Percentiles rank a stretch among this genome's conserved stretches.
Conservation (phyloP, 202 grass and related monocot species). For the Alloteropsis angusta region DNA sequence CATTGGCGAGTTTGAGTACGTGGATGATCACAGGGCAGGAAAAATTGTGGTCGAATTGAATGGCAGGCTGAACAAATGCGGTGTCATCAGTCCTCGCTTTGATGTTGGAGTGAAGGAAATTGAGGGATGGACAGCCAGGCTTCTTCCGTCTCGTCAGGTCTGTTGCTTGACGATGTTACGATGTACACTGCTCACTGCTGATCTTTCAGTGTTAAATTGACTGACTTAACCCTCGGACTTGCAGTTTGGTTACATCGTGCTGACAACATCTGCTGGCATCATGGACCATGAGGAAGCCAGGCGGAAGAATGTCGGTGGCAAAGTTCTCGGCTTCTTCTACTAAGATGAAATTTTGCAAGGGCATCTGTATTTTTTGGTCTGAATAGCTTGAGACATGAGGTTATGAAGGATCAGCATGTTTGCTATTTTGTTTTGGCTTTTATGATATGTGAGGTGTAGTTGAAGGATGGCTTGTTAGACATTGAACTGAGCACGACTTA, state of each 20-base stretch:
- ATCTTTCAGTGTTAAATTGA: background rate
- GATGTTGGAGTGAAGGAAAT: conserved; percentile 65
- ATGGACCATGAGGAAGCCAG: conserved; percentile 78
- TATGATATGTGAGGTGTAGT: background rate
- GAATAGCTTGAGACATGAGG: conserved; percentile 5
- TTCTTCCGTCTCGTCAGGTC: conserved; percentile 73
- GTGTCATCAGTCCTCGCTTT: conserved; percentile 67
- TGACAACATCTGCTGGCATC: conserved; percentile 69
- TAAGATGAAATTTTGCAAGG: conserved; percentile 27
- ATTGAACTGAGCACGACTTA: background rate
- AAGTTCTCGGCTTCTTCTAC: conserved; percentile 77
- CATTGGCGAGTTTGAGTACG: conserved; percentile 61
- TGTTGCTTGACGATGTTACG: background rate
- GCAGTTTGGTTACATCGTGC: conserved; percentile 73
- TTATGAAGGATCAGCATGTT: conserved; percentile 3
- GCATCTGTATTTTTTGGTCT: conserved; percentile 14
- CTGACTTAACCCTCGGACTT: background rate
- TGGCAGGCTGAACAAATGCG: conserved; percentile 64
- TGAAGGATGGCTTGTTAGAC: background rate
- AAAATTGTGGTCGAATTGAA: conserved; percentile 62
- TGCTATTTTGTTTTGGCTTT: background rate
- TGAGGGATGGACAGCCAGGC: conserved; percentile 58
- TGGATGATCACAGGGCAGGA: conserved; percentile 47
- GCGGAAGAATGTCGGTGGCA: conserved; percentile 74
- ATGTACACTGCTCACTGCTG: background rate